Percentiles rank a stretch among this genome's conserved stretches.
Evolutionary conservation across 2,329 filamentous ascomycete species (phyloP).

Genomic region (Penicillium concentricum): DNA sequence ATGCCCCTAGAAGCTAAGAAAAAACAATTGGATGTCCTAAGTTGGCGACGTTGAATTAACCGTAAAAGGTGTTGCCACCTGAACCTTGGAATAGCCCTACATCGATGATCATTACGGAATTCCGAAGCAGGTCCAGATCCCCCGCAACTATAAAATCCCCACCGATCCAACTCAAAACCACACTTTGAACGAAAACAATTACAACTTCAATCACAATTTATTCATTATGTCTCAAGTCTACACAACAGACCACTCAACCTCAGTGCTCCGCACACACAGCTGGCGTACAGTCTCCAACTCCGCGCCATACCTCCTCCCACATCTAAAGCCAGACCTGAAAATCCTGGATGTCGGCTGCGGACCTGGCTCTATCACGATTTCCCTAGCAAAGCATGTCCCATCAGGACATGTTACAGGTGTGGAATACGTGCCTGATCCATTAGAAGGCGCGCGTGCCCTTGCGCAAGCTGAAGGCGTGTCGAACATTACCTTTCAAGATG

Average conservation of each 20-base stretch:
- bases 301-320: slow-evolving; percentile 41
- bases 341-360: slow-evolving; percentile 50
- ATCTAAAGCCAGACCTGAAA: slow-evolving; percentile 35
- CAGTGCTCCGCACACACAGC: slow-evolving; percentile 37
- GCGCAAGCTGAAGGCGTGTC: slow-evolving; percentile 30
- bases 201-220: not conserved
- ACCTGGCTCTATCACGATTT: slow-evolving; percentile 45
- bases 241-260: slow-evolving; percentile 40
- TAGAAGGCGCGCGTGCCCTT: slow-evolving; percentile 34
- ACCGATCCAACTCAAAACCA: not conserved
- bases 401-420: slow-evolving; percentile 41
- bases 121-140: not conserved
- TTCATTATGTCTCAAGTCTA: slow-evolving; percentile 27
- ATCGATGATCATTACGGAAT: not conserved
- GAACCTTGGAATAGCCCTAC: not conserved
- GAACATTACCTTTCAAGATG: slow-evolving; percentile 38
- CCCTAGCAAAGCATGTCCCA: slow-evolving; percentile 40
- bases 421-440: slow-evolving; percentile 32
- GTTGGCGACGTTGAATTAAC: not conserved
- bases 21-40: not conserved
- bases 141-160: slow-evolving; percentile 1
- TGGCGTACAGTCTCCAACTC: slow-evolving; percentile 39
- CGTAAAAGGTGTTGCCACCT: not conserved
- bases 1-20: not conserved
- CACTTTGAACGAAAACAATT: not conserved